Evolutionary conservation across 1,139 yeast species (phyloP), one percentile per base, ranked within the genome.

Genomic region (Geotrichum fermentans): DNA sequence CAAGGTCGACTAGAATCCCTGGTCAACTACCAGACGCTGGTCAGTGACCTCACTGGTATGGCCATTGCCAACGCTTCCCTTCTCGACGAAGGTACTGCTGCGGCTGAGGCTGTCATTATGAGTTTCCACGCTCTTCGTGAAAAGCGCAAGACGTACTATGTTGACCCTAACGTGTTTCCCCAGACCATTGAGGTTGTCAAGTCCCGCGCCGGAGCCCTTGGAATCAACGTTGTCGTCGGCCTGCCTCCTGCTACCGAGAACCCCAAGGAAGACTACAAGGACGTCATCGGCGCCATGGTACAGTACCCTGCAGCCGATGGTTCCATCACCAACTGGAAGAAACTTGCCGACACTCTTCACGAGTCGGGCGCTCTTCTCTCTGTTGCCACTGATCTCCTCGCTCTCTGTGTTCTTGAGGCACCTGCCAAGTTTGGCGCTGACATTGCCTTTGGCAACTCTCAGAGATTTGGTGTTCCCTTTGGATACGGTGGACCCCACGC

Each of bases 401-500:
- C 97, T 1, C 75, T 92, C 61, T 87, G 96, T 1, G 69, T 92
- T 45, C 70, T 92, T 54, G 82, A 83, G 61, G 84, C 97, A 28
- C 98, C 98, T 10, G 74, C 84, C 30, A 77, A 77, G 41, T 86
- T 85, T 62, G 90, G 90, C 48, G 97, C 97, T 42, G 98, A 92
- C 66, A 85, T 92, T 52, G 96, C 86, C 2, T 74, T 92, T 51
- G 98, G 98, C 50, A 82, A 89, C 17, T 79, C 97, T 4, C 98
- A 92, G 73, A 78, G 98, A 68, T 88, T 92, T 60, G 98, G 98
- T 62, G 97, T 92, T 41, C 97, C 98, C 51, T 79, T 90, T 71
- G 98, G 97, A 13, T 92, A 82, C 63, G 98, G 98, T 63, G 98
- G 98, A 30, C 98, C 98, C 4, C 98, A 92, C 66, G 98, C 98